Evolutionary conservation across 768 basidiomycete species (phyloP).

Genomic region (Artomyces pyxidatus): DNA sequence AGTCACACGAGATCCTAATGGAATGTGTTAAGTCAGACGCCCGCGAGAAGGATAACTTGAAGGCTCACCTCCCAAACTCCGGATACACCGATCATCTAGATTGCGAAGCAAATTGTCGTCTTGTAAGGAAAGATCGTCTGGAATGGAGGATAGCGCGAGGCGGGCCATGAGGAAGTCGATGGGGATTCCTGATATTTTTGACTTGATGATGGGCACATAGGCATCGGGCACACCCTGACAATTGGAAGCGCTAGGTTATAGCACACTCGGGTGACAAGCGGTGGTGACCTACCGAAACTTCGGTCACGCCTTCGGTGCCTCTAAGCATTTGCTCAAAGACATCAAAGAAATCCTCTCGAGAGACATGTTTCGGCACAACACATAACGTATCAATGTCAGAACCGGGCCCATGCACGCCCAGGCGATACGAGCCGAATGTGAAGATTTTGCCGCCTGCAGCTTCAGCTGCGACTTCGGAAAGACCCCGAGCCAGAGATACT

Average conservation of each 20-base stretch:
- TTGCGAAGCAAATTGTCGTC: slow-evolving; percentile 90
- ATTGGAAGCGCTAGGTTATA: slow-evolving; percentile 3
- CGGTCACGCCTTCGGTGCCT: slow-evolving; percentile 72
- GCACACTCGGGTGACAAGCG: background rate
- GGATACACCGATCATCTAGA: slow-evolving; percentile 88
- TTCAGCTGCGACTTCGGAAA: slow-evolving; percentile 81
- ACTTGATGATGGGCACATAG: slow-evolving; percentile 91
- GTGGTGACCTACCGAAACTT: slow-evolving; percentile 61
- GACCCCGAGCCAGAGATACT: slow-evolving; percentile 68
- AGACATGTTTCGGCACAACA: slow-evolving; percentile 95
- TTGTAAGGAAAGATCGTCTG: slow-evolving; percentile 81
- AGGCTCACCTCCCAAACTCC: slow-evolving; percentile 79
- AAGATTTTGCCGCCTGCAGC: slow-evolving; percentile 98
- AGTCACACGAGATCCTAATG: slow-evolving; percentile 83
- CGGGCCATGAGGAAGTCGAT: slow-evolving; percentile 94
- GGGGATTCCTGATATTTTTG: slow-evolving; percentile 85
- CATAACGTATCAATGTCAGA: slow-evolving; percentile 98
- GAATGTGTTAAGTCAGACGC: slow-evolving; percentile 1
- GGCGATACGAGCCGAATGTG: slow-evolving; percentile 95
- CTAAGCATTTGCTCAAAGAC: slow-evolving; percentile 85
- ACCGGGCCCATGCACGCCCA: slow-evolving; percentile 95
- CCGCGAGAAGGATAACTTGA: background rate
- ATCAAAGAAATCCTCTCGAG: slow-evolving; percentile 92
- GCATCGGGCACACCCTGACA: slow-evolving; percentile 90
- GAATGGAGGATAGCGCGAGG: slow-evolving; percentile 77